These are phyloP conservation scores for Penstemon barbatus DNA, from an alignment of 257 asterid genomes.

Conservation along the genomic window DNA sequence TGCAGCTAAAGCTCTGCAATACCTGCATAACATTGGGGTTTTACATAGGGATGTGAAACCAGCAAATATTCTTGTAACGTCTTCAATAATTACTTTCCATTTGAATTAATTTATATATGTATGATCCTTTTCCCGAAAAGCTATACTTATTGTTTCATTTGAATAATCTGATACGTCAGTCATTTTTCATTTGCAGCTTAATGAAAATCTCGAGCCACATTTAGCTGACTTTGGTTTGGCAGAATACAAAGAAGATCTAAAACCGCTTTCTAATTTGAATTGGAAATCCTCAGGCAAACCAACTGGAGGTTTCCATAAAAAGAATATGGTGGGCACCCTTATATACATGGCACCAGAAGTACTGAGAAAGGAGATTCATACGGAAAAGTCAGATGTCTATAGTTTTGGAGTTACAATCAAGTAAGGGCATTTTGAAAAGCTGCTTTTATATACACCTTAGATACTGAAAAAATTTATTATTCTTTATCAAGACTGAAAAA, in stretches of 20 bases:
- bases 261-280: conserved; percentile 58
- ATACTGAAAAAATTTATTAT: neutral
- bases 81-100: conserved; percentile 29
- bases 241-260: conserved; percentile 69
- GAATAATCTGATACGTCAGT: conserved; percentile 26
- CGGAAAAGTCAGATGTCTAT: conserved; percentile 95
- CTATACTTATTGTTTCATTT: conserved; percentile 11
- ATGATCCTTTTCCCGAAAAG: neutral
- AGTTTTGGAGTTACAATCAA: conserved; percentile 85
- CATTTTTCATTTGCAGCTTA: conserved; percentile 58
- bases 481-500: neutral
- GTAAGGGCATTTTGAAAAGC: conserved; percentile 48
- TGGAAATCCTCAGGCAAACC: conserved; percentile 96
- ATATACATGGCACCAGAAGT: conserved; percentile 99
- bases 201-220: conserved; percentile 58
- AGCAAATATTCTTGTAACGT: conserved; percentile 91
- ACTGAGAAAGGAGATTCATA: conserved; percentile 74
- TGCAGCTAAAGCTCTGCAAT: conserved; percentile 86
- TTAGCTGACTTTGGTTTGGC: conserved; percentile 96
- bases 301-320: conserved; percentile 96
- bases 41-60: conserved; percentile 99
- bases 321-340: conserved; percentile 93
- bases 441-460: neutral
- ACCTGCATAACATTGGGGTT: conserved; percentile 89
- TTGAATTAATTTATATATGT: conserved; percentile 11